phyloP scores from a whole-genome alignment of 371 early-diverging fungal species.

The Phascolomyces articulosus region DNA sequence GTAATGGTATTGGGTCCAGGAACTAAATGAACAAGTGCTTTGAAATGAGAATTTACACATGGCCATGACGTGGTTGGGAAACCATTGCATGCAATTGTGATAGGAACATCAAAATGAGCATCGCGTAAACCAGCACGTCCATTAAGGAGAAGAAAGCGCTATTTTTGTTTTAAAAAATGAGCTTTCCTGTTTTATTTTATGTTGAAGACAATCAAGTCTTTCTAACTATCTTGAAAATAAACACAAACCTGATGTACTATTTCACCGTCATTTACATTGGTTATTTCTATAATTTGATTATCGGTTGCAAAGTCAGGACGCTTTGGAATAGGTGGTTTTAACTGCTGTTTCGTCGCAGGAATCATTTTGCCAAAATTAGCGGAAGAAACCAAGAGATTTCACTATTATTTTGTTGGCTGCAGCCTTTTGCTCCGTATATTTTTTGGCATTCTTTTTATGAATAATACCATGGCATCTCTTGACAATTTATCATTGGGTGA shows the following conservation, averaged over 20 bases:
- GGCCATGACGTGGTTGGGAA: constrained; percentile 60
- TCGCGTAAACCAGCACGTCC: constrained; percentile 52
- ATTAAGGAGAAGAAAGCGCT: constrained; percentile 61
- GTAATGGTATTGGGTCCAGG: constrained; percentile 57
- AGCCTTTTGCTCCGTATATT: too few relatives aligned
- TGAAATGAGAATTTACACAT: constrained; percentile 62
- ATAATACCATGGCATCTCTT: background rate
- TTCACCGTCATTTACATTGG: constrained; percentile 55
- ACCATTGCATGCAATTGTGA: constrained; percentile 45
- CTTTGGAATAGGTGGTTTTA: background rate
- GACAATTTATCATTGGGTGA: constrained; percentile 42
- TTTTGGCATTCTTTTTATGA: too few relatives aligned
- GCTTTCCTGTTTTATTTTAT: background rate
- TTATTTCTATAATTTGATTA: constrained; percentile 18
- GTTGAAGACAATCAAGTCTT: too few relatives aligned
- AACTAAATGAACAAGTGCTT: constrained; percentile 63
- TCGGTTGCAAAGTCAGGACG: background rate
- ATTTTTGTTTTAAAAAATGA: background rate
- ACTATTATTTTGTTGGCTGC: too few relatives aligned
- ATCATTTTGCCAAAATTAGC: too few relatives aligned
- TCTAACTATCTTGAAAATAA: background rate
- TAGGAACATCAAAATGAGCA: constrained; percentile 28
- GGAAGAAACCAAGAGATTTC: too few relatives aligned
- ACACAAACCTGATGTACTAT: constrained; percentile 48
- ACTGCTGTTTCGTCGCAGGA: too few relatives aligned